phyloP scores from a whole-genome alignment of 345 rosid genomes.

The Erodium maritimum region DNA sequence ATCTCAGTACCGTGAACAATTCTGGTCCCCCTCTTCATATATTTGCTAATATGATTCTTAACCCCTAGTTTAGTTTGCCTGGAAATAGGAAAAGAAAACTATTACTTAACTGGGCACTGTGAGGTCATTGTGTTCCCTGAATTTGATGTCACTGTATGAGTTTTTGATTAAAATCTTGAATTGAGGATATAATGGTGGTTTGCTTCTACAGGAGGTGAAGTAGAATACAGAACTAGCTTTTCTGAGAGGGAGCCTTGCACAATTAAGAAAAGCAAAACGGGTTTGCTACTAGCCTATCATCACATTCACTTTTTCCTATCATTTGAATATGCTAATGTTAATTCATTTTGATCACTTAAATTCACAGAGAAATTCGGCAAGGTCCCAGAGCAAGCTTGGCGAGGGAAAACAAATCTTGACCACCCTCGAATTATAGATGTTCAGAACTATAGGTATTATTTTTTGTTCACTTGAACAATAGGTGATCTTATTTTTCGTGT shows the following conservation, averaged over 20 bases:
- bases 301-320: not conserved
- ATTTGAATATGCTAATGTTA: not conserved
- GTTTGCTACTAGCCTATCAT: conserved; percentile 18
- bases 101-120: too few relatives aligned
- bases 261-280: conserved; percentile 82
- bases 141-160: not conserved
- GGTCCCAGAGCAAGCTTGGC: conserved; percentile 51
- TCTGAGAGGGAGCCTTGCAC: conserved; percentile 73
- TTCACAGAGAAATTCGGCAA: conserved; percentile 65
- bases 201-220: conserved; percentile 43
- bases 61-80: too few relatives aligned
- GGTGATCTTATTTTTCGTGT: not conserved
- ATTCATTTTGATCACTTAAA: conserved; percentile 5
- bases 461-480: not conserved
- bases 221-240: conserved; percentile 60
- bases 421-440: conserved; percentile 93
- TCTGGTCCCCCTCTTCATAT: not conserved
- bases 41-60: too few relatives aligned
- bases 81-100: too few relatives aligned
- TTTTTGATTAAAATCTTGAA: conserved; percentile 1
- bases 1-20: not conserved
- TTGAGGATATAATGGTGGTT: not conserved
- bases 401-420: conserved; percentile 81
- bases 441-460: conserved; percentile 67
- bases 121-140: not conserved